These are phyloP conservation scores for Debaryomyces sp. DNA, from an alignment of 1,139 yeast genomes.

Conservation along the genomic window DNA sequence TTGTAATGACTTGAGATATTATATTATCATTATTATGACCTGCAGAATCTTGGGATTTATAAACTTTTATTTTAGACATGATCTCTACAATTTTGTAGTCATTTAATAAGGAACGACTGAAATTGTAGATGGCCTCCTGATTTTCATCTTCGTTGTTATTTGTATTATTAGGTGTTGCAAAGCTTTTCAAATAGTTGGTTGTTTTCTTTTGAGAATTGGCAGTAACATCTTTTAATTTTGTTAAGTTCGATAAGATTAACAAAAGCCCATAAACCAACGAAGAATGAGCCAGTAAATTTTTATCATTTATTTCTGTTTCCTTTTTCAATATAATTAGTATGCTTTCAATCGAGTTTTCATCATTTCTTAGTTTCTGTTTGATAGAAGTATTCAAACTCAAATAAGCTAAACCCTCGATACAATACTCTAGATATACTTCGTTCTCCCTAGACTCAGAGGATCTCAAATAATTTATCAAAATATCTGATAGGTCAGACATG, in stretches of 20 bases:
- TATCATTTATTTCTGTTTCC: slow-evolving; percentile 10
- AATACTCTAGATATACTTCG: slow-evolving; percentile 19
- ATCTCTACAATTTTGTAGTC: slow-evolving; percentile 29
- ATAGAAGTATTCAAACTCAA: slow-evolving; percentile 40
- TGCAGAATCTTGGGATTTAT: slow-evolving; percentile 17
- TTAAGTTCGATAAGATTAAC: slow-evolving; percentile 39
- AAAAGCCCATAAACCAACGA: slow-evolving; percentile 39
- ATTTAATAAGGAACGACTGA: slow-evolving; percentile 32
- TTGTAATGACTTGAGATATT: slow-evolving; percentile 21
- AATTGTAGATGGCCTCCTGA: slow-evolving; percentile 29
- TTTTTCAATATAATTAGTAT: slow-evolving; percentile 17
- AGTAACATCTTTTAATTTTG: slow-evolving; percentile 28
- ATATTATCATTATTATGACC: slow-evolving; percentile 14
- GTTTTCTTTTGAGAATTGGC: slow-evolving; percentile 15
- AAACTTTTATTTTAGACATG: slow-evolving; percentile 28
- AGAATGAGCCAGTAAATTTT: slow-evolving; percentile 14
- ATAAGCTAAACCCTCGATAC: slow-evolving; percentile 52
- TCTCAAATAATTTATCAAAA: slow-evolving; percentile 20
- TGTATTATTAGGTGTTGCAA: slow-evolving; percentile 30
- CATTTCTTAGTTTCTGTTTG: slow-evolving; percentile 33
- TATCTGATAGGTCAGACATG: slow-evolving; percentile 23
- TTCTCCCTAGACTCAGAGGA: slow-evolving; percentile 10
- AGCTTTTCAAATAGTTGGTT: slow-evolving; percentile 34
- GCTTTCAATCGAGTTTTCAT: slow-evolving; percentile 30
- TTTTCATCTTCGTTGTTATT: slow-evolving; percentile 26